phyloP scores from a whole-genome alignment of 805 yeast species.

The Saccharomycopsis sp. region DNA sequence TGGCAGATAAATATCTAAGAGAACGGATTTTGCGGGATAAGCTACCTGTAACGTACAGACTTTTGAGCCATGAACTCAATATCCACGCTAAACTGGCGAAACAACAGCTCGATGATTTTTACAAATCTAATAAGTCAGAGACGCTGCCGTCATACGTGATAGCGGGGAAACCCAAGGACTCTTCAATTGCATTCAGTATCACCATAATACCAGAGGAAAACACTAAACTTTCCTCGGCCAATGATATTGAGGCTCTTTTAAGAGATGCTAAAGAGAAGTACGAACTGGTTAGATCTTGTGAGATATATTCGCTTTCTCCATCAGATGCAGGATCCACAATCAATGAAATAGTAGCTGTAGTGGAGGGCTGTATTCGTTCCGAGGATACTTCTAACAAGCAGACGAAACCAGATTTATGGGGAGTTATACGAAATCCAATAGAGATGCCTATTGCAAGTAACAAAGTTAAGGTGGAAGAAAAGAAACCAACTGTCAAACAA shows the following conservation, averaged over 20 bases:
- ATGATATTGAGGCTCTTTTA: constrained; percentile 26
- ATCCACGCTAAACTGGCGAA: constrained; percentile 37
- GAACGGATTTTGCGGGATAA: constrained; percentile 6
- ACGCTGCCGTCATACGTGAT: constrained; percentile 38
- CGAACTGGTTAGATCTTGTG: constrained; percentile 30
- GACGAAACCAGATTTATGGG: constrained; percentile 18
- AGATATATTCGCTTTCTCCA: constrained; percentile 34
- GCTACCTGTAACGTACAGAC: constrained; percentile 31
- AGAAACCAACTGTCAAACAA: not conserved
- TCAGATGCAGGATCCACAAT: constrained; percentile 16
- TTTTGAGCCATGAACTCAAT: constrained; percentile 35
- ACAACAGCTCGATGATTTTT: constrained; percentile 33
- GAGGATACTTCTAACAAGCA: constrained; percentile 1
- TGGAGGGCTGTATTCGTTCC: constrained; percentile 6
- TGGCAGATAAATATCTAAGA: constrained; percentile 1
- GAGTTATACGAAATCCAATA: constrained; percentile 21
- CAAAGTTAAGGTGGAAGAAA: not conserved
- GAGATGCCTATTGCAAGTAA: constrained; percentile 2
- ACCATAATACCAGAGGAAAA: not conserved
- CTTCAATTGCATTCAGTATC: constrained; percentile 1
- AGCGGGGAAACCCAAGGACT: constrained; percentile 29
- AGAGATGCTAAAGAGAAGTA: constrained; percentile 27
- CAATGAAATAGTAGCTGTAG: constrained; percentile 14
- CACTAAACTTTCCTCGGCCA: constrained; percentile 11
- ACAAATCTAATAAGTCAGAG: constrained; percentile 30